Percentiles rank a stretch among this genome's conserved stretches.
phyloP scores from a whole-genome alignment of 2,329 filamentous ascomycete species.

The Colletotrichum chrysophilum region DNA sequence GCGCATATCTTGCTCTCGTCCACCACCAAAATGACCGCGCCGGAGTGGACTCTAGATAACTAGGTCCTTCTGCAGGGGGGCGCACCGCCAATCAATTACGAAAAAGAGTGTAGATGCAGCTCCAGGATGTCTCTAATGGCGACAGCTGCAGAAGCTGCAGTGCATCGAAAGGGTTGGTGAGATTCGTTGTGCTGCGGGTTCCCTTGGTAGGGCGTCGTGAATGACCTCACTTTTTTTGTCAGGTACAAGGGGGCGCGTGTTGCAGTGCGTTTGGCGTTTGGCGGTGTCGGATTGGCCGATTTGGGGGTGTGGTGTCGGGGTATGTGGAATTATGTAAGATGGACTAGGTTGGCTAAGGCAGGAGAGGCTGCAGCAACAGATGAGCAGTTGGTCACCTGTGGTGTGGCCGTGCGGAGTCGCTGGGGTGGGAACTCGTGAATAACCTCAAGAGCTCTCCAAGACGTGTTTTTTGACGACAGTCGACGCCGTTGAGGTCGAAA shows the following conservation, averaged over 20 bases:
- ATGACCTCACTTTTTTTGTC: conserved; percentile 22
- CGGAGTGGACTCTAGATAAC: background rate
- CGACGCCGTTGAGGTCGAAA: conserved; percentile 20
- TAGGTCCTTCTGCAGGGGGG: background rate
- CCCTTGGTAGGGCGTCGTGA: conserved; percentile 2
- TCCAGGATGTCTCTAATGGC: background rate
- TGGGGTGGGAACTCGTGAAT: conserved; percentile 24
- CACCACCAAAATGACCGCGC: conserved; percentile 10
- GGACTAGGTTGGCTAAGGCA: conserved; percentile 14
- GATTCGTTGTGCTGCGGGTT: background rate
- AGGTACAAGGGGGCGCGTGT: conserved; percentile 7
- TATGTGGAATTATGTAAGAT: conserved; percentile 21
- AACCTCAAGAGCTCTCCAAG: conserved; percentile 23
- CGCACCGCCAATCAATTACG: background rate
- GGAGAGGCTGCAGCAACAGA: conserved; percentile 9
- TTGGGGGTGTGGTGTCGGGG: conserved; percentile 1
- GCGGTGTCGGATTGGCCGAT: conserved; percentile 13
- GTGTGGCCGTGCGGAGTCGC: conserved; percentile 22
- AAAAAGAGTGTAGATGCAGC: background rate
- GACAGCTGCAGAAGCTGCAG: background rate
- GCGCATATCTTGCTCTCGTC: conserved; percentile 23
- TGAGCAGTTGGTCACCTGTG: conserved; percentile 19
- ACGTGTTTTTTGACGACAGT: conserved; percentile 19
- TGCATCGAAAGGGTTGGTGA: background rate
- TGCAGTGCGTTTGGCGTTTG: conserved; percentile 5